Evolutionary conservation across 768 basidiomycete species (phyloP).

Genomic region (Suillus weaverae): DNA sequence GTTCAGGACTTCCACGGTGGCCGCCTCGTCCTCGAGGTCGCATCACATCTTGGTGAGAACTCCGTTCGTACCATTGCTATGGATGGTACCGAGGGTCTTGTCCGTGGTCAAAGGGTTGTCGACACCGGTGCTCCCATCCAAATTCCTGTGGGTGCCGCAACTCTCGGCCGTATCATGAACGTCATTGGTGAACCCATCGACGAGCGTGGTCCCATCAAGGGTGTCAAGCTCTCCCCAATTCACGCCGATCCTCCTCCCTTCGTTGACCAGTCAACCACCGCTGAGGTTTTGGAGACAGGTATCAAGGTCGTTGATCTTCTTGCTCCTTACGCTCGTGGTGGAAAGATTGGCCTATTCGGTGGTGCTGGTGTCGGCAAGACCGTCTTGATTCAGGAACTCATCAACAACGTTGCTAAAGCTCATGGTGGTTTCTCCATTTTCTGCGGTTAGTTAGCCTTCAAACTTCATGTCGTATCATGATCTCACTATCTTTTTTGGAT

Average conservation of each 20-base stretch:
- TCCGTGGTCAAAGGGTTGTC: slow-evolving; percentile 95
- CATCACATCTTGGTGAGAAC: slow-evolving; percentile 98
- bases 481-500: slow-evolving; percentile 16
- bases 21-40: slow-evolving; percentile 98
- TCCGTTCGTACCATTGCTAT: slow-evolving; percentile 99
- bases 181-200: slow-evolving; percentile 99
- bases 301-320: slow-evolving; percentile 99
- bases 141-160: slow-evolving; percentile 93
- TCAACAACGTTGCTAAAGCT: slow-evolving; percentile 99
- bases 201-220: slow-evolving; percentile 98
- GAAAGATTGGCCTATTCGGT: slow-evolving; percentile 99
- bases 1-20: slow-evolving; percentile 92
- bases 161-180: slow-evolving; percentile 99
- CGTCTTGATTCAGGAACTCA: slow-evolving; percentile 98
- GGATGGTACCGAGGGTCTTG: slow-evolving; percentile 99
- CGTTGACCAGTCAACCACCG: slow-evolving; percentile 98
- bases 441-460: slow-evolving; percentile 61
- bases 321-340: slow-evolving; percentile 99
- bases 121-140: slow-evolving; percentile 96
- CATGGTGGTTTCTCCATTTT: slow-evolving; percentile 99
- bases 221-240: slow-evolving; percentile 88
- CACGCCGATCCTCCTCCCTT: slow-evolving; percentile 97
- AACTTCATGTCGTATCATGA: slow-evolving; percentile 1
- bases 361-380: slow-evolving; percentile 99
- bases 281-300: slow-evolving; percentile 98